Evolutionary conservation across 2,329 filamentous ascomycete genomes (phyloP).

Genomic region (Penicillium sp.): DNA sequence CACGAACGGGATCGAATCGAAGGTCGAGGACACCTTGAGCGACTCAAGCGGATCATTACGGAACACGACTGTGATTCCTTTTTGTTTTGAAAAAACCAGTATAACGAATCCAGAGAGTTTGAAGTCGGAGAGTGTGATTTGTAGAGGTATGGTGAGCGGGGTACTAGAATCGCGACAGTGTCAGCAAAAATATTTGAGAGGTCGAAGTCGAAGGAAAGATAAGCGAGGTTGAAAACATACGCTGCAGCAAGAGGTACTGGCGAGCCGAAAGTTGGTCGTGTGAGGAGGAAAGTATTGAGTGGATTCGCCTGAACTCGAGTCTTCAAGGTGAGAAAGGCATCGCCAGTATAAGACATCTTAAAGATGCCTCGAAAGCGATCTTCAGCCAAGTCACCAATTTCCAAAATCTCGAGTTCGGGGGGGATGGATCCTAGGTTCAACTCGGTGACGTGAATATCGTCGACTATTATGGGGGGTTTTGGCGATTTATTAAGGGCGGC

Average conservation of each 20-base stretch:
- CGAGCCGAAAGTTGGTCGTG: constrained; percentile 88
- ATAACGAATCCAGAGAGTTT: constrained; percentile 97
- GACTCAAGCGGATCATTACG: constrained; percentile 97
- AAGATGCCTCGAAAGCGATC: constrained; percentile 97
- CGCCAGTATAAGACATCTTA: constrained; percentile 97
- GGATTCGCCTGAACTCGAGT: constrained; percentile 98
- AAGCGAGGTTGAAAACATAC: constrained; percentile 30
- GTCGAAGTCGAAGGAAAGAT: not conserved
- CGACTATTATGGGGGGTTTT: constrained; percentile 97
- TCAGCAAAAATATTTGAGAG: constrained; percentile 10
- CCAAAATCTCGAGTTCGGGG: constrained; percentile 91
- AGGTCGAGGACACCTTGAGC: constrained; percentile 96
- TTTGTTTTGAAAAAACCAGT: constrained; percentile 94
- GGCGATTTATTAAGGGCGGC: constrained; percentile 95
- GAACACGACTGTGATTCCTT: constrained; percentile 94
- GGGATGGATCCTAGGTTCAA: constrained; percentile 94
- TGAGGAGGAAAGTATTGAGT: constrained; percentile 89
- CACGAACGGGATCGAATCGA: constrained; percentile 98
- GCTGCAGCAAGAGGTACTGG: constrained; percentile 88
- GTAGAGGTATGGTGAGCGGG: constrained; percentile 92
- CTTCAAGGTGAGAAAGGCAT: constrained; percentile 91
- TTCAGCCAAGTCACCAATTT: constrained; percentile 96
- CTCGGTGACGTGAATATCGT: constrained; percentile 98
- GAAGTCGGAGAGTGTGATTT: constrained; percentile 94
- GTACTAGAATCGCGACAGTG: constrained; percentile 48